phyloP scores from a whole-genome alignment of 1,284 basidiomycete genomes.

The Porogramme epimiltina region DNA sequence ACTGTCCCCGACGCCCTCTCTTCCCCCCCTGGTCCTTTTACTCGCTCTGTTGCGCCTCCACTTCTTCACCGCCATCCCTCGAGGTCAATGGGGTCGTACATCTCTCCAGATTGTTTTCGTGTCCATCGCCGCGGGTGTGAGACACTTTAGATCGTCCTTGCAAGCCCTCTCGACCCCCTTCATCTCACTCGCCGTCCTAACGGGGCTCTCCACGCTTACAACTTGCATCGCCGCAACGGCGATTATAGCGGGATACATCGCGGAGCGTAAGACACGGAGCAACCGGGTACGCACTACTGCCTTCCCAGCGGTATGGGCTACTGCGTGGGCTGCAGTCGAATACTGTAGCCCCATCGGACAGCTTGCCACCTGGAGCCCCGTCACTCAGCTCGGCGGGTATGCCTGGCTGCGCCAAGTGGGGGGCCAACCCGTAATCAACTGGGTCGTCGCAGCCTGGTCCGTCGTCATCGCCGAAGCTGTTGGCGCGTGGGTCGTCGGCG shows the following conservation, averaged over 20 bases:
- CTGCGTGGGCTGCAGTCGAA: conserved; percentile 54
- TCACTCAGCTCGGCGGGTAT: conserved; percentile 54
- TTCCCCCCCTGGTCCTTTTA: conserved; percentile 50
- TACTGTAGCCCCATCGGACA: conserved; percentile 65
- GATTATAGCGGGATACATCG: conserved; percentile 40
- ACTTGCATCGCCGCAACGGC: conserved; percentile 45
- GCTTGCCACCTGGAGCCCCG: conserved; percentile 69
- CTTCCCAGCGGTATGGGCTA: conserved; percentile 73
- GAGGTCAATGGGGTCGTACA: conserved; percentile 33
- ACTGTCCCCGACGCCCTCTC: conserved; percentile 49
- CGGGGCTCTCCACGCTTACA: conserved; percentile 41
- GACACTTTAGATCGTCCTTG: conserved; percentile 50
- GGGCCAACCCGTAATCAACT: conserved; percentile 66
- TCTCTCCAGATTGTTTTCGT: conserved; percentile 43
- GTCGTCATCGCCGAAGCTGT: conserved; percentile 58
- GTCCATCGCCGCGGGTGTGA: conserved; percentile 46
- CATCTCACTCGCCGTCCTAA: conserved; percentile 49
- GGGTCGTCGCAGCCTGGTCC: conserved; percentile 71
- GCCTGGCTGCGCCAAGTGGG: conserved; percentile 58
- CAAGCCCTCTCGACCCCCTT: conserved; percentile 57
- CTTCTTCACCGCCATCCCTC: conserved; percentile 43
- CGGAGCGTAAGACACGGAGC: conserved; percentile 30
- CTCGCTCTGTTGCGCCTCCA: conserved; percentile 54
- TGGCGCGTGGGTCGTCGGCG: conserved; percentile 59
- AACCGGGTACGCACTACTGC: conserved; percentile 49